A percentile compares a stretch with the other conserved stretches of the same genome.
phyloP scores from a whole-genome alignment of 2,329 filamentous ascomycete species.

The Onygena corvina region DNA sequence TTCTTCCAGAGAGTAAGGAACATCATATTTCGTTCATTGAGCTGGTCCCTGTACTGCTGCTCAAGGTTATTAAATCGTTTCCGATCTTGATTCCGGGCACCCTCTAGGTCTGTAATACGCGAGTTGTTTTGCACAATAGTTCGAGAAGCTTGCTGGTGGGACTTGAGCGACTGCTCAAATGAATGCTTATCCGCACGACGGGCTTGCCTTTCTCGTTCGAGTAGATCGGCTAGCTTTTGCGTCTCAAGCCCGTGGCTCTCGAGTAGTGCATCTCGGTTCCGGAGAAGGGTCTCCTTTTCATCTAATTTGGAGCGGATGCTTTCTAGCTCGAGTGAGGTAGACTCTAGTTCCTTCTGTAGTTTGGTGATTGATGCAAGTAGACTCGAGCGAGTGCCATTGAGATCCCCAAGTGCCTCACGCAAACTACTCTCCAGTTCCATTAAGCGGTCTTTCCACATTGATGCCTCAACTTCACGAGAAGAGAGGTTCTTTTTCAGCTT shows the following conservation, averaged over 20 bases:
- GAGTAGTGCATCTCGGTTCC: constrained; percentile 75
- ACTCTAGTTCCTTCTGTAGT: constrained; percentile 76
- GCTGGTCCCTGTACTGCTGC: constrained; percentile 69
- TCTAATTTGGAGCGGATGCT: constrained; percentile 60
- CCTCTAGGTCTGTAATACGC: constrained; percentile 75
- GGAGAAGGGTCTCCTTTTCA: constrained; percentile 86
- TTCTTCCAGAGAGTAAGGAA: constrained; percentile 83
- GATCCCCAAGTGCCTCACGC: constrained; percentile 73
- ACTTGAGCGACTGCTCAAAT: constrained; percentile 78
- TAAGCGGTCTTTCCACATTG: constrained; percentile 80
- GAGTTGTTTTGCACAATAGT: constrained; percentile 76
- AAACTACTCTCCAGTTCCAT: constrained; percentile 83
- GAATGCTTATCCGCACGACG: constrained; percentile 78
- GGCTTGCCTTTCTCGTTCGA: constrained; percentile 78
- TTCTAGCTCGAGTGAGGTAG: constrained; percentile 71
- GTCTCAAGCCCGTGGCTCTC: constrained; percentile 82
- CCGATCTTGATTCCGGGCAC: constrained; percentile 62
- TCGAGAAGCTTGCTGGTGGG: constrained; percentile 73
- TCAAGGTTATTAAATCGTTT: constrained; percentile 66
- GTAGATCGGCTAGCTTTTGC: constrained; percentile 68
- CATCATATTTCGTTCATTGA: constrained; percentile 78
- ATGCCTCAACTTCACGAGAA: constrained; percentile 74
- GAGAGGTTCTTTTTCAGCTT: constrained; percentile 71
- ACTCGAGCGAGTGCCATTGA: constrained; percentile 73
- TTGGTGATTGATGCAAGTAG: constrained; percentile 78